Evolutionary conservation across 2,329 filamentous ascomycete species (phyloP), one percentile per base, ranked within the genome.

Genomic region (Fusarium fujikuroi): DNA sequence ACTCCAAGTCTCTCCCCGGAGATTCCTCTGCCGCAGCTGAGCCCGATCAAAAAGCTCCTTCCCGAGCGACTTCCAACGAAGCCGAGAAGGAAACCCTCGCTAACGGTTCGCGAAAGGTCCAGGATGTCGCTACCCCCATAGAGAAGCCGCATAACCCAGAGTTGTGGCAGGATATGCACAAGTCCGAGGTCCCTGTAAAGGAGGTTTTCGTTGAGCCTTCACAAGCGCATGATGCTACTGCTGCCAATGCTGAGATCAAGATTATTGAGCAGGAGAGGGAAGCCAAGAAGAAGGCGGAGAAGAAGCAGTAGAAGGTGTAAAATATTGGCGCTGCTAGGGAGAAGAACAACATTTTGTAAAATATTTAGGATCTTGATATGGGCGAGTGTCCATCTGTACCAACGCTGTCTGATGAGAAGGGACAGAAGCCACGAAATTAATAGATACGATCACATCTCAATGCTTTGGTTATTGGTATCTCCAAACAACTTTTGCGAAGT

Each of bases 361-460:
- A 74, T 74, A 66, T 57, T 28, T 56, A 56, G 58, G 60, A 74
- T 70, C 54, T 68, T 60, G 68, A 63, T 59, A 68, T 60, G 74
- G 37, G 60, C 47, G 60, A 54, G 52, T 65, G 60, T 68, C 66
- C 65, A 62, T 68, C 63, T 78, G 76, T 77, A 76, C 65, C 72
- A 77, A 78, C 50, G 69, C 46, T 78, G 69, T 78, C 76, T 73
- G 64, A 78, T 71, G 75, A 76, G 32, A 60, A 53, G 47, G 52
- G 43, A 59, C 50, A 73, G 61, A 75, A 67, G 66, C 64, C 53
- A 71, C 60, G 53, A 60, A 61, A 66, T 73, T 76, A 77, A 78
- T 78, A 76, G 67, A 78, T 60, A 66, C 50, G 59, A 77, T 76
- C 76, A 69, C 76, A 78, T 71, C 76, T 78, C 76, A 75, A 75